Percentiles rank a stretch among this genome's conserved stretches.
Conservation (phyloP, 306 rosid species). For the Benincasa hispida region DNA sequence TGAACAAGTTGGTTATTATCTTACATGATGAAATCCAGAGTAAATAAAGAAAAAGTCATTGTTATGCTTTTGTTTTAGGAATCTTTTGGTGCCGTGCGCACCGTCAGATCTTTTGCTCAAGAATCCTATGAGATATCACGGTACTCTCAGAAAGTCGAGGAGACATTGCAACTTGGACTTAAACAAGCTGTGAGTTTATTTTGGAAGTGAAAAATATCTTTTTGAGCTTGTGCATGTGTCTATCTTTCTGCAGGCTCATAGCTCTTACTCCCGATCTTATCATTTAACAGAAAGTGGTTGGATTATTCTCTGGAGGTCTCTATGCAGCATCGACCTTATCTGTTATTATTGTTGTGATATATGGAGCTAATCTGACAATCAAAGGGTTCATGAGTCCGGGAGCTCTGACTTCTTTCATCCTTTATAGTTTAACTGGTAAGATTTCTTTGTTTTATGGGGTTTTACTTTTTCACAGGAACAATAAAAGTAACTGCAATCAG, state of each 20-base stretch:
- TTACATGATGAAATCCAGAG: neutral
- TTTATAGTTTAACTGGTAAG: slow-evolving; percentile 75
- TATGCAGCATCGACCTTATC: slow-evolving; percentile 69
- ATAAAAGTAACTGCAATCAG: neutral
- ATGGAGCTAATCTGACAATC: slow-evolving; percentile 75
- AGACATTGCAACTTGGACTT: slow-evolving; percentile 60
- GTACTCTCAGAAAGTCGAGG: slow-evolving; percentile 67
- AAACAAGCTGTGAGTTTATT: slow-evolving; percentile 64
- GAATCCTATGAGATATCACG: slow-evolving; percentile 47
- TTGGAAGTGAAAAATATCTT: neutral
- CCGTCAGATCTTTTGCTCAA: slow-evolving; percentile 75
- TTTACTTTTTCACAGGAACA: neutral
- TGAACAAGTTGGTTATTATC: neutral
- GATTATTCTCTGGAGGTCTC: slow-evolving; percentile 70
- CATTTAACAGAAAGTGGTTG: slow-evolving; percentile 49
- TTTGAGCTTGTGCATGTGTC: neutral
- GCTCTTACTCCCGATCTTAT: neutral
- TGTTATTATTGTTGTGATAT: slow-evolving; percentile 57
- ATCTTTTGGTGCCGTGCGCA: slow-evolving; percentile 76
- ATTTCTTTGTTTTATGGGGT: neutral
- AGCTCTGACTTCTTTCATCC: slow-evolving; percentile 76
- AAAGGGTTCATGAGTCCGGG: slow-evolving; percentile 57
- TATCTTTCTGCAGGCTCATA: neutral
- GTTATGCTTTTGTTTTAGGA: slow-evolving; percentile 27
- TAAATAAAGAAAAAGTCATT: neutral